Percentiles rank a stretch among this genome's conserved stretches.
phyloP scores from a whole-genome alignment of 2,329 filamentous ascomycete genomes.

The Alternaria burnsii region DNA sequence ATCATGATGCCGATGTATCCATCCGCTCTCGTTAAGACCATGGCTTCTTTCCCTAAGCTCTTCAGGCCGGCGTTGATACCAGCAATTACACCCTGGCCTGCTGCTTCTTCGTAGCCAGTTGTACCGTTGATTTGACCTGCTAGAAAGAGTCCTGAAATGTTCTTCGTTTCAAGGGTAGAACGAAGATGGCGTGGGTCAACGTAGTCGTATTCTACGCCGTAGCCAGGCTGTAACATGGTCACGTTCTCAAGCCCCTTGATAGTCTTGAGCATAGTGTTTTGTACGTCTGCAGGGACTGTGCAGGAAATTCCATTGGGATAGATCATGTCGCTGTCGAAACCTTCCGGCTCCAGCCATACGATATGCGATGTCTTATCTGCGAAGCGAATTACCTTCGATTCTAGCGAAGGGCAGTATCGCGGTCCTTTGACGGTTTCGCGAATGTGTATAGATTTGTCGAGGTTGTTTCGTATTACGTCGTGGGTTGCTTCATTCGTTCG shows the following conservation, averaged over 20 bases:
- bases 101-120: constrained; percentile 97
- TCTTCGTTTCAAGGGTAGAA: constrained; percentile 92
- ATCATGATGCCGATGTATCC: constrained; percentile 99
- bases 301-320: constrained; percentile 98
- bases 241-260: constrained; percentile 89
- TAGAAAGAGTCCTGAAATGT: constrained; percentile 85
- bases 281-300: constrained; percentile 89
- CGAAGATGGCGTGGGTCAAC: constrained; percentile 90
- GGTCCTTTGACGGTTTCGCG: constrained; percentile 94
- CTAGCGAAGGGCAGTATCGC: constrained; percentile 92
- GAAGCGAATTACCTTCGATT: constrained; percentile 93
- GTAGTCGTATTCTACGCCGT: constrained; percentile 98
- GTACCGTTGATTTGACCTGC: constrained; percentile 98
- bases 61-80: constrained; percentile 93
- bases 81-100: constrained; percentile 89
- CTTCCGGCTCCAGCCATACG: constrained; percentile 97
- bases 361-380: constrained; percentile 81
- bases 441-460: constrained; percentile 97
- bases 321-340: constrained; percentile 86
- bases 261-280: constrained; percentile 84
- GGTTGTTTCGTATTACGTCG: constrained; percentile 82
- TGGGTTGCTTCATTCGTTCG: constrained; percentile 86
- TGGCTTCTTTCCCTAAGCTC: constrained; percentile 69
- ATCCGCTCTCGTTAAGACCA: constrained; percentile 80
- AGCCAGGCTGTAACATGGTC: constrained; percentile 91